A percentile compares a stretch with the other conserved stretches of the same genome.
These are phyloP conservation scores for Phytophthora boehmeriae DNA, from an alignment of 352 stramenopile genomes.

Conservation along the genomic window DNA sequence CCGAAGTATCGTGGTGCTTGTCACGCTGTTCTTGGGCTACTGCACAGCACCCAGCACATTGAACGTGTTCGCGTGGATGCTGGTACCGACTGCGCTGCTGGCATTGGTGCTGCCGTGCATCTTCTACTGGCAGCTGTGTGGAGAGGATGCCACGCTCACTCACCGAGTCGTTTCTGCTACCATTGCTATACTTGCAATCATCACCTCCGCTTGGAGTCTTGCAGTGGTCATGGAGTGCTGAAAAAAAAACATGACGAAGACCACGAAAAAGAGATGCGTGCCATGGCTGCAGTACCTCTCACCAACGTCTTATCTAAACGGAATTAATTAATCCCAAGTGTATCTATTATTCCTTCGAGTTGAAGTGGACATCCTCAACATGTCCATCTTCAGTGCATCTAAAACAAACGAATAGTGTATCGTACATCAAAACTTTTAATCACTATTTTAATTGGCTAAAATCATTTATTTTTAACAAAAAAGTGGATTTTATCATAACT, in stretches of 20 bases:
- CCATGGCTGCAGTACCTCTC: neutral
- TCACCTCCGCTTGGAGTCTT: slow-evolving; percentile 58
- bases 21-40: slow-evolving; percentile 58
- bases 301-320: too few species aligned
- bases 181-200: slow-evolving; percentile 51
- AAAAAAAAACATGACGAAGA: neutral
- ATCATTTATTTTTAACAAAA: too few species aligned
- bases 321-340: too few species aligned
- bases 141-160: slow-evolving; percentile 54
- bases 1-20: slow-evolving; percentile 54
- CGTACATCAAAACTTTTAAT: too few species aligned
- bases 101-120: slow-evolving; percentile 65
- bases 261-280: neutral
- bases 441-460: too few species aligned
- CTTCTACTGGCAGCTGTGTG: slow-evolving; percentile 76
- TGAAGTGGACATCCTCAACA: too few species aligned
- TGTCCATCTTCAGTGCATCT: too few species aligned
- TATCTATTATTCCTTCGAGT: too few species aligned
- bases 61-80: slow-evolving; percentile 65
- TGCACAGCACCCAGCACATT: slow-evolving; percentile 60
- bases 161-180: slow-evolving; percentile 50
- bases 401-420: too few species aligned
- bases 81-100: slow-evolving; percentile 65
- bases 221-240: slow-evolving; percentile 48
- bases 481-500: neutral